phyloP scores from a whole-genome alignment of 805 yeast genomes.

The Barnettozyma siamensis region DNA sequence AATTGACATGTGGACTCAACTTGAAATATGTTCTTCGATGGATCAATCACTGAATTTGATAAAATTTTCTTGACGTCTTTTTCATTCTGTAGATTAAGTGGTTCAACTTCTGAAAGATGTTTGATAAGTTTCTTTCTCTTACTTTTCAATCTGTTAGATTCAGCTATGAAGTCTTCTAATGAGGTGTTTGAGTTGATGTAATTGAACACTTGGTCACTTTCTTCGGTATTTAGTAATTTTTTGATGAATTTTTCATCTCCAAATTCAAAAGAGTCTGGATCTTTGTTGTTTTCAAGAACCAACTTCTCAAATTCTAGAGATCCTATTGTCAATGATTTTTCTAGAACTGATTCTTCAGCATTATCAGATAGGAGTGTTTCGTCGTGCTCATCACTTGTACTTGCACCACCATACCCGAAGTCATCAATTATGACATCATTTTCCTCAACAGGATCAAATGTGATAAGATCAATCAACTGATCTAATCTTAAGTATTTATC shows the following conservation, averaged over 20 bases:
- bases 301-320: slow-evolving; percentile 31
- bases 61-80: slow-evolving; percentile 7
- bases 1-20: background rate
- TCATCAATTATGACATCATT: slow-evolving; percentile 14
- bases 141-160: slow-evolving; percentile 17
- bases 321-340: slow-evolving; percentile 24
- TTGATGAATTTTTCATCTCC: slow-evolving; percentile 58
- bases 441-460: slow-evolving; percentile 5
- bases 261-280: slow-evolving; percentile 35
- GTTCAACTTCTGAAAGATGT: slow-evolving; percentile 20
- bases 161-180: slow-evolving; percentile 19
- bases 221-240: slow-evolving; percentile 29
- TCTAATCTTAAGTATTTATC: slow-evolving; percentile 60
- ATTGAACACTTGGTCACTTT: slow-evolving; percentile 18
- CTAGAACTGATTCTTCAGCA: slow-evolving; percentile 1
- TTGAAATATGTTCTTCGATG: slow-evolving; percentile 1
- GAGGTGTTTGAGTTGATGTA: slow-evolving; percentile 20
- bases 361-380: slow-evolving; percentile 1
- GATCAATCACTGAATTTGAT: slow-evolving; percentile 14
- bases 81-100: slow-evolving; percentile 6
- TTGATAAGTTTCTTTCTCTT: slow-evolving; percentile 20
- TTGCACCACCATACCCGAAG: slow-evolving; percentile 6
- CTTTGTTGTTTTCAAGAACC: slow-evolving; percentile 27
- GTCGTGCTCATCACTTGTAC: slow-evolving; percentile 3
- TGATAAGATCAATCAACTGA: slow-evolving; percentile 47